Evolutionary conservation across 2,329 filamentous ascomycete species (phyloP).

Genomic region (Alternaria dauci): DNA sequence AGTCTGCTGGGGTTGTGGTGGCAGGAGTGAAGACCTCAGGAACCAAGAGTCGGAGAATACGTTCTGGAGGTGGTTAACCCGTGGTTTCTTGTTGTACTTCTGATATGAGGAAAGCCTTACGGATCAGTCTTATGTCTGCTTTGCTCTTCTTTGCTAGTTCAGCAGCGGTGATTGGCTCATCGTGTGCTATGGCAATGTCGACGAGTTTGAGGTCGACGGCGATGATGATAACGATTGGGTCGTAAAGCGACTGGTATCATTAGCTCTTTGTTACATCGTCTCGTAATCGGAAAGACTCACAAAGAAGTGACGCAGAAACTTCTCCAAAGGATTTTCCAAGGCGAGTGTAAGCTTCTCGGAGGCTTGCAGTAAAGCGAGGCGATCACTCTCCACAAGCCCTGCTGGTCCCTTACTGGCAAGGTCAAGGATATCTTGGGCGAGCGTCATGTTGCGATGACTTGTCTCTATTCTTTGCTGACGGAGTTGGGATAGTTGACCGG

Average conservation of each 20-base stretch:
- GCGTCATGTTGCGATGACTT: not conserved
- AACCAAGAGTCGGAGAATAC: not conserved
- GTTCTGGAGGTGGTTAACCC: not conserved
- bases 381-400: conserved; percentile 16
- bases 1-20: not conserved
- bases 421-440: conserved; percentile 9
- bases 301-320: conserved; percentile 11
- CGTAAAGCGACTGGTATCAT: not conserved
- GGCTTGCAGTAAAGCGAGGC: conserved; percentile 15
- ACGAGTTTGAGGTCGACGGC: conserved; percentile 25
- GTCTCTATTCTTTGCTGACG: not conserved
- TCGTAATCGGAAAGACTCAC: not conserved
- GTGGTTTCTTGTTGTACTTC: not conserved
- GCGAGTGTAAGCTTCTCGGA: conserved; percentile 12
- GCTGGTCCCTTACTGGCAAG: conserved; percentile 7
- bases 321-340: conserved; percentile 19
- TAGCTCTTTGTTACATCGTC: not conserved
- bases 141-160: conserved; percentile 21
- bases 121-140: conserved; percentile 7
- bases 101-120: not conserved
- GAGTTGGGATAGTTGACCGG: not conserved
- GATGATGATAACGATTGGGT: conserved; percentile 13
- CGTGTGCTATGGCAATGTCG: conserved; percentile 21
- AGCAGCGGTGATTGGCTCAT: conserved; percentile 10
- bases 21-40: not conserved